A percentile compares a stretch with the other conserved stretches of the same genome.
These are phyloP conservation scores for Chaetomium olivaceum DNA, from an alignment of 2,329 filamentous ascomycete genomes.

Conservation along the genomic window DNA sequence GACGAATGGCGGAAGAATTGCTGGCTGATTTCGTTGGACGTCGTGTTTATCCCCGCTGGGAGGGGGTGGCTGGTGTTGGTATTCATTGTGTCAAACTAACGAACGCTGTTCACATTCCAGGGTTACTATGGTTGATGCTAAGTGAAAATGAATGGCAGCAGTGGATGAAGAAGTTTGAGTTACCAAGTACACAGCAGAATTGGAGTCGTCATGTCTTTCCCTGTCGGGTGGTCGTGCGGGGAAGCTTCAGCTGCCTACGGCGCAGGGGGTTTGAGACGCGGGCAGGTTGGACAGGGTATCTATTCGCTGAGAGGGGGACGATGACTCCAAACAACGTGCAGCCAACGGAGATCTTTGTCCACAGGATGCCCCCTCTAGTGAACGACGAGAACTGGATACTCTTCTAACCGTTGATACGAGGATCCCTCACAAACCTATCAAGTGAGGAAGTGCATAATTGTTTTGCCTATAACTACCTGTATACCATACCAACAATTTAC, in stretches of 20 bases:
- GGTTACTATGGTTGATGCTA: neutral
- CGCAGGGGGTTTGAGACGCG: neutral
- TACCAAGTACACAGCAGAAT: neutral
- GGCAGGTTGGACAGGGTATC: neutral
- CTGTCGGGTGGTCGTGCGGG: neutral
- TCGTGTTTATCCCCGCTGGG: neutral
- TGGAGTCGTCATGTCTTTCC: neutral
- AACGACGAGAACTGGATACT: no score
- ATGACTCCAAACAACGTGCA: neutral
- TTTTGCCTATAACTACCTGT: no score
- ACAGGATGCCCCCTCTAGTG: no score
- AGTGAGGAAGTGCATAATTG: no score
- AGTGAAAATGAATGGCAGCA: neutral
- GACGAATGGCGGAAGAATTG: slow-evolving; percentile 45
- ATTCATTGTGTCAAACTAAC: neutral
- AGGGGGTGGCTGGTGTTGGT: neutral
- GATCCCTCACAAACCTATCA: no score
- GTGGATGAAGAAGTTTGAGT: neutral
- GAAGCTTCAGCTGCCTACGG: neutral
- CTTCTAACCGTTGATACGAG: no score
- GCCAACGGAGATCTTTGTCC: no score
- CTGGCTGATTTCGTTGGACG: slow-evolving; percentile 28
- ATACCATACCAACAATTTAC: no score
- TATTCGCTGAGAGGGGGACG: neutral
- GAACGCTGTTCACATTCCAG: neutral